Percentiles rank a stretch among this genome's conserved stretches.
These are phyloP conservation scores for Gastrolobium villosum DNA, from an alignment of 306 rosid species.

Conservation along the genomic window DNA sequence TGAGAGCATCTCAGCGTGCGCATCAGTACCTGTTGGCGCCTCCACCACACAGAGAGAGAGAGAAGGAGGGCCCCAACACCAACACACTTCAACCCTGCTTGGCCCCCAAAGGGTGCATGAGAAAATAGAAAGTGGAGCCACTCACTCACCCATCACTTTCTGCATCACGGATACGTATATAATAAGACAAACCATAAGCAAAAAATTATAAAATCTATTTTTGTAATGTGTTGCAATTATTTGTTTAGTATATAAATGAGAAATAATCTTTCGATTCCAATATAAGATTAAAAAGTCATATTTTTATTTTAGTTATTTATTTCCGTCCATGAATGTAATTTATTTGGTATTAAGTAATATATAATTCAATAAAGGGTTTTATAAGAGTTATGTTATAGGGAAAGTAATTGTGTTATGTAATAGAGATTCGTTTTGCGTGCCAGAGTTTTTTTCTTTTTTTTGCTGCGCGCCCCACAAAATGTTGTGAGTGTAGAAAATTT, in stretches of 20 bases:
- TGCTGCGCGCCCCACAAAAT: too few species aligned
- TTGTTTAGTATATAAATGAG: neutral
- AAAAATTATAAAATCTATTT: neutral
- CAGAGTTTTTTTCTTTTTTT: too few species aligned
- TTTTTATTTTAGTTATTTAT: too few species aligned
- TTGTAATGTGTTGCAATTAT: neutral
- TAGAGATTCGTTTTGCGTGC: too few species aligned
- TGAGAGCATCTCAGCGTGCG: constrained; percentile 47
- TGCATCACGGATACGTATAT: constrained; percentile 31
- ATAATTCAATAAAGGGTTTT: too few species aligned
- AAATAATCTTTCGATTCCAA: too few species aligned
- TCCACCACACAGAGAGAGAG: constrained; percentile 35
- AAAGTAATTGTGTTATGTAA: too few species aligned
- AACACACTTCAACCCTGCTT: constrained; percentile 15
- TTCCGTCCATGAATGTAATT: too few species aligned
- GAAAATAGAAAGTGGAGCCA: constrained; percentile 37
- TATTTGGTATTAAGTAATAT: too few species aligned
- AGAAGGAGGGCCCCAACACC: constrained; percentile 36
- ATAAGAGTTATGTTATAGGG: too few species aligned
- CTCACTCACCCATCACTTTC: constrained; percentile 45
- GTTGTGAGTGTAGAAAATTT: too few species aligned
- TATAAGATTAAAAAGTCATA: too few species aligned
- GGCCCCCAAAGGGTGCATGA: constrained; percentile 40
- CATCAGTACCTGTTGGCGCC: constrained; percentile 39
- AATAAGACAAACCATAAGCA: constrained; percentile 30